Base-by-base conservation (phyloP, 257 asterid genomes). In the Leptodermis oblonga region DNA sequence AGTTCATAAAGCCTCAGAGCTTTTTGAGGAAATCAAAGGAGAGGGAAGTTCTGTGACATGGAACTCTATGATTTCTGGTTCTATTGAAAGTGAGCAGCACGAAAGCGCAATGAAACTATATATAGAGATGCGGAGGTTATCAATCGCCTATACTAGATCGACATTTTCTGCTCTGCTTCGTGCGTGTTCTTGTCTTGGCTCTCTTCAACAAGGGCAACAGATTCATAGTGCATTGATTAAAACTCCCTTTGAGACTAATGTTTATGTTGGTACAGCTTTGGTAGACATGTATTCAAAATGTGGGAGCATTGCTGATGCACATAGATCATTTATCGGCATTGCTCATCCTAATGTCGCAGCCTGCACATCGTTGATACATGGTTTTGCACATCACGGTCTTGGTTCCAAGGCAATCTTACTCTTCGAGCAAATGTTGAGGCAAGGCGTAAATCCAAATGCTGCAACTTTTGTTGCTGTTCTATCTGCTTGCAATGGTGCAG, bases 41-140 rank as follows among this genome's bases (percentile, higher is more conserved):
- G 86, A 88, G 70, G 80, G 85, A 70, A 73, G 79, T 71, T 71
- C 97, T 18, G 66, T 89, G 48, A 85, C 89, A 60, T 92, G 98
- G 96, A 92, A 89, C 72, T 85, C 96, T n/a, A 83, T 89, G 94
- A 92, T 92, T 37, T 84, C 96, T 4, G 98, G 94, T 63, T 87
- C 75, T 65, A 73, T 83, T 70, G 85, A 80, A 46, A 88, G 80
- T 46, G 77, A 72, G 78, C 86, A 70, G 33, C 76, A 83, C 4
- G 88, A 90, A 68, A 76, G 73, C 15, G 98, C 95, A 0, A 30
- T 92, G 4, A 71, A 67, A 25, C 77, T 92, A 54, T 92, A 90
- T 65, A 17, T 43, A 20, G 61, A 81, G 53, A 92, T 92, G 98
- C 73, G 78, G 45, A 82, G 90, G 72, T 71, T 78, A 66, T 74